Base-by-base conservation (phyloP, 352 stramenopile species). In the Phytophthora colocasiae region DNA sequence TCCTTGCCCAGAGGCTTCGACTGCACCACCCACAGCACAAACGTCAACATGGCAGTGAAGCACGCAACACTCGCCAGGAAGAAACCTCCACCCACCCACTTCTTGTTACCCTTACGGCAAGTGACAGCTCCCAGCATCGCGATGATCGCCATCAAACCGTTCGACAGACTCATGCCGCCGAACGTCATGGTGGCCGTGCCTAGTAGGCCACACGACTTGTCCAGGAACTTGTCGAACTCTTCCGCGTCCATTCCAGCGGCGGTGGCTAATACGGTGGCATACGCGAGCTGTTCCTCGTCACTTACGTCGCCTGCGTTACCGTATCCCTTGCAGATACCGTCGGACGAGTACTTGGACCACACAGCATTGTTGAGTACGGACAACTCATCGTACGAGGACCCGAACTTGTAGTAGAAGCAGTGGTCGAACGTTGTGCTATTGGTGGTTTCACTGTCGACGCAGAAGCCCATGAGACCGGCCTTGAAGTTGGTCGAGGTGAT, bases 321-420 rank as follows among this genome's bases (percentile, higher is more conserved):
- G 64, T 81, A 90, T 6, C 56, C 79, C 19, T 85, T 68, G 61
- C 81, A 90, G 31, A 90, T 50, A 55, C 78, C 85, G 36, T 55
- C 55, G 48, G 62, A 73, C 27, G 68, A 69, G 10, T 85, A 88
- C 52, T 84, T 84, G 49, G 74, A 57, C 52, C 64, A 63, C 40
- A 77, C 64, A 6, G 64, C 56, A 24, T 64, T 59, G 41, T 84
- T 58, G 12, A 75, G 45, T 1, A 71, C 59, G 2, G 71, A 52
- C 11, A 86, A 15, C 9, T 85, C 65, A 44, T 77, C 75, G 26
- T 86, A 66, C 60, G 71, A 82, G 6, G 74, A 77, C 15, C 59
- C 59, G 32, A 67, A 57, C 26, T 81, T 87, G 73, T 90, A 78
- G 71, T 87, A 90, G 63, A 89, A 90, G 69, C 79, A 90, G 58